Conservation (phyloP, 495 filamentous ascomycete genomes). For the Lasiosphaeria miniovina region DNA sequence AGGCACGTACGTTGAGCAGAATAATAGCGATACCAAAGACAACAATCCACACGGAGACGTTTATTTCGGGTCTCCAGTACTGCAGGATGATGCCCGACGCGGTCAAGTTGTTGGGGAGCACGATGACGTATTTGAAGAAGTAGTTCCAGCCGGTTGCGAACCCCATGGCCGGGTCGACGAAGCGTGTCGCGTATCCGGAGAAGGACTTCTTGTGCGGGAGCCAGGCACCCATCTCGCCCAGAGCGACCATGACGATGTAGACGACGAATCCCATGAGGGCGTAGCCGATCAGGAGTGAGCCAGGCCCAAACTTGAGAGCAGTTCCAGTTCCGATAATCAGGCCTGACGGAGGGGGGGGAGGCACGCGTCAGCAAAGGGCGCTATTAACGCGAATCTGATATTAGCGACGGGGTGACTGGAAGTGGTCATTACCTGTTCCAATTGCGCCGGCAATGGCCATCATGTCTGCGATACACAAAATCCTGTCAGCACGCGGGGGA, state of each 20-base stretch:
- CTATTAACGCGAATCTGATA: no score
- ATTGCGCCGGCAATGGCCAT: slow-evolving; percentile 87
- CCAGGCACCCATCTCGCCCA: slow-evolving; percentile 65
- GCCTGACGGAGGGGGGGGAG: background rate
- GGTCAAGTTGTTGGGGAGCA: slow-evolving; percentile 75
- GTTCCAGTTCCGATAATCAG: slow-evolving; percentile 32
- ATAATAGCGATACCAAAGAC: slow-evolving; percentile 63
- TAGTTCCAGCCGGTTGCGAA: slow-evolving; percentile 42
- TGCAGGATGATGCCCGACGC: slow-evolving; percentile 69
- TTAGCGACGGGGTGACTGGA: background rate
- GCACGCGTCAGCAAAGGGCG: background rate
- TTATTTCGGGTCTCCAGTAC: slow-evolving; percentile 65
- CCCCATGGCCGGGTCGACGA: slow-evolving; percentile 75
- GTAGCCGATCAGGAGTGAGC: slow-evolving; percentile 65
- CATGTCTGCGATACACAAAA: slow-evolving; percentile 29
- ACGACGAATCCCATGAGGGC: slow-evolving; percentile 48
- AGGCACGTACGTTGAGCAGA: slow-evolving; percentile 38
- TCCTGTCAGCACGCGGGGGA: background rate
- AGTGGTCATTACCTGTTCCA: slow-evolving; percentile 51
- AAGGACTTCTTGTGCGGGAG: slow-evolving; percentile 59
- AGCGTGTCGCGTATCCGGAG: slow-evolving; percentile 68
- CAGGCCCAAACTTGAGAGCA: slow-evolving; percentile 48
- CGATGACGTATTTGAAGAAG: slow-evolving; percentile 65
- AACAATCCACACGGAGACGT: slow-evolving; percentile 72
- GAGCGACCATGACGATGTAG: slow-evolving; percentile 46